phyloP scores from a whole-genome alignment of 2,329 filamentous ascomycete genomes.

The Venturiaceae sp. region DNA sequence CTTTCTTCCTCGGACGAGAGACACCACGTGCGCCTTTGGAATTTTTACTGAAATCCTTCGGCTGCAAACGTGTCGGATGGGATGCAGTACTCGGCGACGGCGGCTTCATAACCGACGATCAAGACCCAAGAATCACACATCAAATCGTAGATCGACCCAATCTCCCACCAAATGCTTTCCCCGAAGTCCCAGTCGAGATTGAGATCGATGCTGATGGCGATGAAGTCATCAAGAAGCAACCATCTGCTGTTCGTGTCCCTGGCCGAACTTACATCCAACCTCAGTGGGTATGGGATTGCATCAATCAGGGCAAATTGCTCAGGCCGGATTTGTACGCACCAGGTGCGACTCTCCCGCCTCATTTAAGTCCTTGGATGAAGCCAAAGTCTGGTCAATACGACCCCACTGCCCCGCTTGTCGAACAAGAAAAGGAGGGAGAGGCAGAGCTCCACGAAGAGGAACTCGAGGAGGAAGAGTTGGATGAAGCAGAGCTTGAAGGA shows the following conservation, averaged over 20 bases:
- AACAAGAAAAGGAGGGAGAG: conserved; percentile 82
- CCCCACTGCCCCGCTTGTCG: conserved; percentile 73
- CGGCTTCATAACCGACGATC: conserved; percentile 82
- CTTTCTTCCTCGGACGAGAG: conserved; percentile 88
- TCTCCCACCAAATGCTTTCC: conserved; percentile 38
- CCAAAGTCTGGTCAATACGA: conserved; percentile 74
- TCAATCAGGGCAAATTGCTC: conserved; percentile 86
- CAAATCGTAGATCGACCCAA: conserved; percentile 89
- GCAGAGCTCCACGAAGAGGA: conserved; percentile 60
- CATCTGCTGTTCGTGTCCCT: conserved; percentile 61
- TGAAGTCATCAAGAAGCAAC: conserved; percentile 24
- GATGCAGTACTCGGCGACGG: conserved; percentile 83
- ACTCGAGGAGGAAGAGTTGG: conserved; percentile 28
- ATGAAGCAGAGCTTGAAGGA: conserved; percentile 20
- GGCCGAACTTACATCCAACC: conserved; percentile 90
- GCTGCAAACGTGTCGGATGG: conserved; percentile 94
- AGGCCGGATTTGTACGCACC: conserved; percentile 81
- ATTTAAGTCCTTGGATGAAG: conserved; percentile 94
- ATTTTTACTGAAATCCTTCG: conserved; percentile 87
- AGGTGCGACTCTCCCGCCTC: conserved; percentile 80
- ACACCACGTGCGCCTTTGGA: conserved; percentile 84
- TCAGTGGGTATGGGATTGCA: conserved; percentile 96
- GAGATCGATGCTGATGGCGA: conserved; percentile 30
- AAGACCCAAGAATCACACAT: conserved; percentile 83
- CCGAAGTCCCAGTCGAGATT: conserved; percentile 15